These are phyloP conservation scores for Trypanosoma vivax DNA, from an alignment of 208 protist species.

Conservation along the genomic window DNA sequence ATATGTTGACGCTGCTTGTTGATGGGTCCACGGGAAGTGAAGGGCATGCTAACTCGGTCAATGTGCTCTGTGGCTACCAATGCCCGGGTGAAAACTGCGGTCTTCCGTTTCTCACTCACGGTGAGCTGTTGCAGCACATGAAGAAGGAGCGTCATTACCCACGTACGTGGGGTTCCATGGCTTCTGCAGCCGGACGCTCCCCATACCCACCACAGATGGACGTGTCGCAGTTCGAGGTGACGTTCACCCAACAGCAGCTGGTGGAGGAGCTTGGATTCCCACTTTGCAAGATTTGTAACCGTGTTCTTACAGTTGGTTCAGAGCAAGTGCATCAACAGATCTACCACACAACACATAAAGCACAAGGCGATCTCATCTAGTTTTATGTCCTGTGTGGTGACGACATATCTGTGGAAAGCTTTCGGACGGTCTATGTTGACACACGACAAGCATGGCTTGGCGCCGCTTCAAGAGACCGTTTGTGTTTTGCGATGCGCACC, in stretches of 20 bases:
- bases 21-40: too few species aligned
- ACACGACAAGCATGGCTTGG: too few species aligned
- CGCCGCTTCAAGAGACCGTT: too few species aligned
- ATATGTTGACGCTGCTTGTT: too few species aligned
- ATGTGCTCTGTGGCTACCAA: conserved; percentile 23
- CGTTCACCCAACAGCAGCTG: conserved; percentile 40
- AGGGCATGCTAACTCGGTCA: too few species aligned
- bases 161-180: not conserved
- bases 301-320: not conserved
- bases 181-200: not conserved
- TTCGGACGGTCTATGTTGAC: too few species aligned
- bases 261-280: conserved; percentile 10
- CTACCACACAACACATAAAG: not conserved
- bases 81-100: conserved; percentile 31
- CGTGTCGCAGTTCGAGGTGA: conserved; percentile 29
- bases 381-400: too few species aligned
- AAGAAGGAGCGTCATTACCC: conserved; percentile 24
- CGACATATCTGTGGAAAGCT: not conserved
- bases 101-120: conserved; percentile 51
- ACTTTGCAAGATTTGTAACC: not conserved
- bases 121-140: conserved; percentile 52
- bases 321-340: conserved; percentile 3
- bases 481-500: too few species aligned
- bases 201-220: too few species aligned
- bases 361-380: too few species aligned